phyloP scores from a whole-genome alignment of 371 early-diverging fungal genomes.

The Mortierella sp. region DNA sequence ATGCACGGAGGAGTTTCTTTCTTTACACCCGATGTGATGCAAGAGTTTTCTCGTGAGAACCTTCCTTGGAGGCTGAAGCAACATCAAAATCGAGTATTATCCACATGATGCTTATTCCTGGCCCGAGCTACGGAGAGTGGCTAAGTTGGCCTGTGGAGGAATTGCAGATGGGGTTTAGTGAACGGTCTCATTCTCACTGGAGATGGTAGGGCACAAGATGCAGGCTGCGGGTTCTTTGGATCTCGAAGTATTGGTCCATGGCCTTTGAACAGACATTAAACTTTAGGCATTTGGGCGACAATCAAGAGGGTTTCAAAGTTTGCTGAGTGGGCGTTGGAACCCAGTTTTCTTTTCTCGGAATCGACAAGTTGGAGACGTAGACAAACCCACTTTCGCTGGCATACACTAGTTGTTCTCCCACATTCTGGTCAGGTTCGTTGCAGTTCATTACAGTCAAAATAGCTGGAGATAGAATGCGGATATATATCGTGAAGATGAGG shows the following conservation, averaged over 20 bases:
- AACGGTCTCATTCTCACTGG: slow-evolving; percentile 91
- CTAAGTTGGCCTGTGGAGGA: slow-evolving; percentile 84
- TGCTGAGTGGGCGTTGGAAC: too few relatives aligned
- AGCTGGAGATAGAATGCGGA: too few relatives aligned
- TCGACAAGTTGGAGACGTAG: too few relatives aligned
- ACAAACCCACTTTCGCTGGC: too few relatives aligned
- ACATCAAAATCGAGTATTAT: slow-evolving; percentile 29
- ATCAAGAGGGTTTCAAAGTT: too few relatives aligned
- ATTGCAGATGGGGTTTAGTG: slow-evolving; percentile 87
- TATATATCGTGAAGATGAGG: too few relatives aligned
- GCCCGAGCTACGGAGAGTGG: slow-evolving; percentile 55
- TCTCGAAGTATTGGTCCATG: slow-evolving; percentile 64
- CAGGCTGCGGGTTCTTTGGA: slow-evolving; percentile 81
- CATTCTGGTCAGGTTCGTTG: too few relatives aligned
- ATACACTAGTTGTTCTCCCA: too few relatives aligned
- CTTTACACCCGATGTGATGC: slow-evolving; percentile 76
- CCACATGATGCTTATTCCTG: slow-evolving; percentile 39
- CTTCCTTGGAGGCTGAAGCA: slow-evolving; percentile 54
- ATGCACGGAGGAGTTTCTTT: slow-evolving; percentile 97
- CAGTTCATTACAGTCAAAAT: too few relatives aligned
- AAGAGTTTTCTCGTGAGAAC: slow-evolving; percentile 65
- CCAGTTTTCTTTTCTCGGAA: too few relatives aligned
- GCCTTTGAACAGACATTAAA: too few relatives aligned
- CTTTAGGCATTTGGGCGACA: too few relatives aligned
- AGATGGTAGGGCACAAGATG: slow-evolving; percentile 90